Base-by-base conservation (phyloP, 257 asterid species). In the Knoxia roxburghii region DNA sequence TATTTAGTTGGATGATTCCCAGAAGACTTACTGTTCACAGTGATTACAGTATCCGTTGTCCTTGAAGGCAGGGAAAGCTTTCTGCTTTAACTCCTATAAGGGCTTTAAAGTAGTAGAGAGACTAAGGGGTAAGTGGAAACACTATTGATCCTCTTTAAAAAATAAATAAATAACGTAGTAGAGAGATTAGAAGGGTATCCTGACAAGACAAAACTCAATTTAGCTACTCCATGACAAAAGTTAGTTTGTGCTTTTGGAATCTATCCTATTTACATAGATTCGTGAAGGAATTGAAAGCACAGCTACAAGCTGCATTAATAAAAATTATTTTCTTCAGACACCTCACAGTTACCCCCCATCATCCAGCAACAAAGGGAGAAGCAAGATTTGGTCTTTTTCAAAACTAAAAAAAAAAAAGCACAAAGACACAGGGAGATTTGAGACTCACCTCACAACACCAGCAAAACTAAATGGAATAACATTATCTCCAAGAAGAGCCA, bases 401-500 rank as follows among this genome's bases (percentile, higher is more conserved):
- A n/a, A n/a, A n/a, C n/a, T n/a, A n/a, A n/a, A n/a, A n/a, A n/a
- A n/a, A n/a, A n/a, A n/a, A n/a, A n/a, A n/a, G n/a, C n/a, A n/a
- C n/a, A n/a, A n/a, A n/a, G n/a, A n/a, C n/a, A n/a, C n/a, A 37
- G 49, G 49, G 37, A 60, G 27, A 64, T 27, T 18, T 17, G 32
- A 60, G 61, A 70, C 79, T 78, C 78, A 76, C 99, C 99, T 93
- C 52, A 82, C 76, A 70, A 85, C 77, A 75, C 99, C 97, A 84
- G 89, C 85, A 78, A 75, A 90, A 53, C 82, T 67, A 71, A 93
- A 90, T 64, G 99, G 99, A 64, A 90, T 84, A 52, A 88, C 81
- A 45, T 61, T 77, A 65, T 87, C 89, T 74, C 99, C 99, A 64
- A 88, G 96, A 63, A 90, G 85, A 18, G 96, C 96, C 82, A 93